phyloP scores from a whole-genome alignment of 306 rosid species.

The Aeschynomene evenia region DNA sequence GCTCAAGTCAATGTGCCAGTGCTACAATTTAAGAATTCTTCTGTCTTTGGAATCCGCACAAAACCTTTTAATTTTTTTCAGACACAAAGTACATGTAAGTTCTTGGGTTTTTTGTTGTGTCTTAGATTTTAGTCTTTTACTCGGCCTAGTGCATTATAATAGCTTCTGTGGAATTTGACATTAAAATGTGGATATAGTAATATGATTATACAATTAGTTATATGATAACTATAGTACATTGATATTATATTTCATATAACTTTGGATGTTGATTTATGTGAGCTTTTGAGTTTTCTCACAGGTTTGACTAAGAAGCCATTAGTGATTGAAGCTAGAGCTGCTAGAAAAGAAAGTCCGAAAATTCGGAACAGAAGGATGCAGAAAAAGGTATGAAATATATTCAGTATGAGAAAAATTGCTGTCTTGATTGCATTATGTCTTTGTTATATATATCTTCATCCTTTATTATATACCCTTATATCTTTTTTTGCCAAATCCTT shows the following conservation, averaged over 20 bases:
- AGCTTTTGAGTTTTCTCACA: conserved; percentile 34
- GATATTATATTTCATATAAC: neutral
- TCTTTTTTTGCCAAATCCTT: neutral
- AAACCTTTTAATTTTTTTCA: conserved; percentile 40
- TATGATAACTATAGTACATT: neutral
- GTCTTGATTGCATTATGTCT: neutral
- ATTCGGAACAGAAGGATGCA: conserved; percentile 61
- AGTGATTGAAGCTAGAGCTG: conserved; percentile 56
- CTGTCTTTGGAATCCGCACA: conserved; percentile 42
- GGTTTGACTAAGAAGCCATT: conserved; percentile 49
- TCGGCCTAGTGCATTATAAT: neutral
- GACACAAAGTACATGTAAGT: conserved; percentile 36
- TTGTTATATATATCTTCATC: conserved; percentile 13
- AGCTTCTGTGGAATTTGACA: conserved; percentile 5
- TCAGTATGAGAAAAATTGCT: neutral
- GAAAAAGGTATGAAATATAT: conserved; percentile 55
- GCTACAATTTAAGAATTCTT: conserved; percentile 39
- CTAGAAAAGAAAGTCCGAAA: conserved; percentile 67
- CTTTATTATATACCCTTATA: neutral
- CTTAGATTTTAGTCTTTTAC: neutral
- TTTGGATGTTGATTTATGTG: neutral
- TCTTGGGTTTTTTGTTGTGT: neutral
- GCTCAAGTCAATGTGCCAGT: conserved; percentile 40
- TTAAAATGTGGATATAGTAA: neutral
- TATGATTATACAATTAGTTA: neutral